phyloP scores from a whole-genome alignment of 2,329 filamentous ascomycete species.

The Monilinia vaccinii-corymbosi region DNA sequence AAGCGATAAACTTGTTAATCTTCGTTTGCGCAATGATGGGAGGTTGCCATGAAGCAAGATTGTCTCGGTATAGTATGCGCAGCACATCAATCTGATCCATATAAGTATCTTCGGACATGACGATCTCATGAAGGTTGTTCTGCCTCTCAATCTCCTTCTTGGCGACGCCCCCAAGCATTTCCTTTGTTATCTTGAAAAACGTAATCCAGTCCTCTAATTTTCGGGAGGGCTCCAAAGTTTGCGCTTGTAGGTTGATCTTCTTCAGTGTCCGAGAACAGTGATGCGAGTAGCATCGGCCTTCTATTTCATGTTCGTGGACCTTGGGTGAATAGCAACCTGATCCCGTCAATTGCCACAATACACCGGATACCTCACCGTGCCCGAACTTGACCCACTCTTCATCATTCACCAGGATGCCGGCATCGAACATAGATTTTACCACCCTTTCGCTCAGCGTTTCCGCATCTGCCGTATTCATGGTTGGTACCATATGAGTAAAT shows the following conservation, averaged over 20 bases:
- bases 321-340: constrained; percentile 84
- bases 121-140: constrained; percentile 90
- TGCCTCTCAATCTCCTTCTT: constrained; percentile 90
- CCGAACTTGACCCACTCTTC: constrained; percentile 98
- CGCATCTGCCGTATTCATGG: constrained; percentile 96
- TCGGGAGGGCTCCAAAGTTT: constrained; percentile 60
- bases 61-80: constrained; percentile 75
- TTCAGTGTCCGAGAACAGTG: constrained; percentile 91
- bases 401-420: constrained; percentile 70
- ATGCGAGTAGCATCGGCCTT: constrained; percentile 81
- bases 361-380: constrained; percentile 69
- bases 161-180: constrained; percentile 58
- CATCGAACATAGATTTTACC: constrained; percentile 68
- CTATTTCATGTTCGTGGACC: constrained; percentile 56
- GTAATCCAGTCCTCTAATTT: constrained; percentile 73
- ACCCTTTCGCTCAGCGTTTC: constrained; percentile 75
- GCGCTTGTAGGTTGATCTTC: constrained; percentile 79
- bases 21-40: constrained; percentile 73
- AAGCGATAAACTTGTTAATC: constrained; percentile 67
- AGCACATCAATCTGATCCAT: constrained; percentile 86
- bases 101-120: constrained; percentile 84
- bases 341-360: constrained; percentile 87
- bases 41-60: constrained; percentile 62
- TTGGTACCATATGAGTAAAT: constrained; percentile 91
- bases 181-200: constrained; percentile 76